phyloP scores from a whole-genome alignment of 1,284 basidiomycete species.

The Ceratobasidium sp. region DNA sequence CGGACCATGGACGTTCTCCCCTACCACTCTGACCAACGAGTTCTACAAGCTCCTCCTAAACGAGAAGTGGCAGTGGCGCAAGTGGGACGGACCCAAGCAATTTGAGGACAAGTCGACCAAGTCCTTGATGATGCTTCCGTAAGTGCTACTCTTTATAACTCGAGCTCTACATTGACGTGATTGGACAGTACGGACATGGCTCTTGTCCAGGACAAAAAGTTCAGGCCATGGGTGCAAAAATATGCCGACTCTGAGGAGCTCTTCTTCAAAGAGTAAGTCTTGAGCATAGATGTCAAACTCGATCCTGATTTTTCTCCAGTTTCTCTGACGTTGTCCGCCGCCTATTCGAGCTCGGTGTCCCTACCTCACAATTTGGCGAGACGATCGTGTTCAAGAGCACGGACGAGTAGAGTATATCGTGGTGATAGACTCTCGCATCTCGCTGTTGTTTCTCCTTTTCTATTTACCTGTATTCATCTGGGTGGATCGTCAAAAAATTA shows the following conservation, averaged over 20 bases:
- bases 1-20: slow-evolving; percentile 91
- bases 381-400: slow-evolving; percentile 1
- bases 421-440: neutral
- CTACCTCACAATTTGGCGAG: slow-evolving; percentile 66
- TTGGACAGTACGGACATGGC: slow-evolving; percentile 76
- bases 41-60: slow-evolving; percentile 88
- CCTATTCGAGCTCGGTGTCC: slow-evolving; percentile 90
- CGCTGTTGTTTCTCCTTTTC: neutral
- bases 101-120: slow-evolving; percentile 90
- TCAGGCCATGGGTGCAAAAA: slow-evolving; percentile 82
- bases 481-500: neutral
- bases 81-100: slow-evolving; percentile 93
- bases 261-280: slow-evolving; percentile 87
- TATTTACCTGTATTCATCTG: slow-evolving; percentile 6
- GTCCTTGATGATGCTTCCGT: slow-evolving; percentile 95
- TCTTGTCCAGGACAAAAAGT: slow-evolving; percentile 83
- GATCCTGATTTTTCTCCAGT: slow-evolving; percentile 52
- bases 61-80: slow-evolving; percentile 88
- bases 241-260: slow-evolving; percentile 84
- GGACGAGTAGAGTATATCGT: neutral
- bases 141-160: slow-evolving; percentile 47
- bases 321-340: slow-evolving; percentile 78
- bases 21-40: slow-evolving; percentile 87
- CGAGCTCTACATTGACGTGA: neutral
- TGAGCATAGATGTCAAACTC: slow-evolving; percentile 18